Percentiles rank a stretch among this genome's conserved stretches.
Conservation (phyloP, 768 basidiomycete species). For the Mycena filopes region DNA sequence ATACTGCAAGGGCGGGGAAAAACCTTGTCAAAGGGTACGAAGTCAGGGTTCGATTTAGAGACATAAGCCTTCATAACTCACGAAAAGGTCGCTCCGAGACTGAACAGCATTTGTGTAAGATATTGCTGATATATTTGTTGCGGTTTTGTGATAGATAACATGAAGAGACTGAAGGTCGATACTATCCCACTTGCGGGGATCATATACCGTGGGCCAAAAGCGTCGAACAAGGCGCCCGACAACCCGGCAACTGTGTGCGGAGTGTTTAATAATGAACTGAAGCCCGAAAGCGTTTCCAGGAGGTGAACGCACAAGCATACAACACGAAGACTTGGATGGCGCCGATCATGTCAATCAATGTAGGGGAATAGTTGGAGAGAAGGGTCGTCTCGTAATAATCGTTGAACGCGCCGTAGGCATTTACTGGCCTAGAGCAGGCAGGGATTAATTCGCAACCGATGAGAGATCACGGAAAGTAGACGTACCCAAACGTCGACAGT, state of each 20-base stretch:
- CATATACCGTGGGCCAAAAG: slow-evolving; percentile 36
- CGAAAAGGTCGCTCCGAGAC: slow-evolving; percentile 36
- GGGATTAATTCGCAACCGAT: background rate
- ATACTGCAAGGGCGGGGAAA: slow-evolving; percentile 45
- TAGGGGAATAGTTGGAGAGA: slow-evolving; percentile 41
- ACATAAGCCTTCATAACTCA: no score
- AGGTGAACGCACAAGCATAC: slow-evolving; percentile 34
- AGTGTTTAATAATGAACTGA: background rate
- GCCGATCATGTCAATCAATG: slow-evolving; percentile 43
- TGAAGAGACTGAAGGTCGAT: slow-evolving; percentile 34
- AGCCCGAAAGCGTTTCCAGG: background rate
- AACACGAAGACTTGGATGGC: slow-evolving; percentile 42
- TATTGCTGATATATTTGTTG: slow-evolving; percentile 43
- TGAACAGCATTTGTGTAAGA: slow-evolving; percentile 39
- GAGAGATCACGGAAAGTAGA: background rate
- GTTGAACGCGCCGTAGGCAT: slow-evolving; percentile 49
- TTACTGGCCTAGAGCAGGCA: slow-evolving; percentile 37
- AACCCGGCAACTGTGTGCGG: slow-evolving; percentile 33
- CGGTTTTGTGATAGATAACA: slow-evolving; percentile 41
- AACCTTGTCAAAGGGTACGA: no score
- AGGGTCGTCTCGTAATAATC: slow-evolving; percentile 44
- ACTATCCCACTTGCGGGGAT: slow-evolving; percentile 39
- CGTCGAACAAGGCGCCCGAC: slow-evolving; percentile 38
- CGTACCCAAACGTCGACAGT: slow-evolving; percentile 36
- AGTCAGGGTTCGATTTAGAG: no score